Base-by-base conservation (phyloP, 116 monocot genomes). In the Phalaenopsis hybrid region DNA sequence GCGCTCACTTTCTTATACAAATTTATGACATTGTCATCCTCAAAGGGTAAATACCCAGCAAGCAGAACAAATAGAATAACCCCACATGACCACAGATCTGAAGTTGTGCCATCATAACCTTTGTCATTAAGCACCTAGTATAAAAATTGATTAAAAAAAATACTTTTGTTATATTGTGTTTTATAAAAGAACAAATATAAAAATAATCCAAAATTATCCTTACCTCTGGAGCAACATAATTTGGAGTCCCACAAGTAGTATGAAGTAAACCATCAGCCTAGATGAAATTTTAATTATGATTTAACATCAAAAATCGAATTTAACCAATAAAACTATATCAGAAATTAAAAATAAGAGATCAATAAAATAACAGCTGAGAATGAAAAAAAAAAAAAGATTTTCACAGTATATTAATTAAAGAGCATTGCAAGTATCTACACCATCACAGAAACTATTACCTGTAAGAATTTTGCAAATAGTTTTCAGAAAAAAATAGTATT, bases 41-140 rank as follows among this genome's bases (percentile, higher is more conserved):
- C 92, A 73, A 89, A 92, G 76, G 92, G 92, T 80, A 92, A 89
- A 79, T 89, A 92, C 31, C 92, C 92, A 44, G 92, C 89, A 57
- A 92, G 82, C 44, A 92, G 52, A 28, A 92, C 92, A 80, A 88
- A 92, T 23, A 92, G 86, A 73, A 92, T 86, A 28, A 92, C 92
- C 18, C 92, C 92, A 77, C 92, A 92, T 55, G 92, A 92, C 92
- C 92, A 92, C 46, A 92, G 61, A 74, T 92, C 92, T 57, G 92
- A 89, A 61, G 87, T 88, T 79, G 89, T 83, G 65, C 92, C 92
- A 83, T 92, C 86, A 83, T 92, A 92, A 20, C 92, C 92, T 84
- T 86, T 77, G 78, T 92, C 92, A 77, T 92, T 80, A 31, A 89
- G 87, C 20, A 92, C 92, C 89, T 89, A 61, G 6, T 15, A 77